A percentile compares a stretch with the other conserved stretches of the same genome.
phyloP scores from a whole-genome alignment of 352 stramenopile species.

The Globisporangium irregulare region DNA sequence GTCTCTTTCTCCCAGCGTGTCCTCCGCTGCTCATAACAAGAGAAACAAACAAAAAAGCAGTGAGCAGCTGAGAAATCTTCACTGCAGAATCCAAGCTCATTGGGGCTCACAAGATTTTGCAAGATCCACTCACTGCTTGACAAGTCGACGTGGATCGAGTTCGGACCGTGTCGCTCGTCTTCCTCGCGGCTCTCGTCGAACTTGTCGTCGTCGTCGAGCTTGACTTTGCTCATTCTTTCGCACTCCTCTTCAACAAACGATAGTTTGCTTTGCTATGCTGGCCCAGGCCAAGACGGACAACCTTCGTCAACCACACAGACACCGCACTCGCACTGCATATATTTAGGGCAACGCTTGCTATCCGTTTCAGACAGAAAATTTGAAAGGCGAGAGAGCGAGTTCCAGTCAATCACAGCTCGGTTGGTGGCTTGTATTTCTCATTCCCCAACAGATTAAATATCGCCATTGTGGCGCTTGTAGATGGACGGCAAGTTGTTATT shows the following conservation, averaged over 20 bases:
- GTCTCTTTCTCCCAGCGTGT: constrained; percentile 25
- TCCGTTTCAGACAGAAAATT: background rate
- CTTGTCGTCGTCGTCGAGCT: constrained; percentile 10
- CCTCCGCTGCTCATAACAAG: constrained; percentile 13
- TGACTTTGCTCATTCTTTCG: background rate
- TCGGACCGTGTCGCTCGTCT: constrained; percentile 21
- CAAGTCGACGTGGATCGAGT: constrained; percentile 31
- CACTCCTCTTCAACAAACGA: background rate
- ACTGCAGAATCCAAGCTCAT: background rate
- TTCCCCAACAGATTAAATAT: background rate
- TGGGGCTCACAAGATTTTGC: background rate
- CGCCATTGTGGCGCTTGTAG: constrained; percentile 4
- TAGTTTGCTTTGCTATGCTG: background rate
- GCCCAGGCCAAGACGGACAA: background rate
- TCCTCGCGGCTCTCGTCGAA: constrained; percentile 9
- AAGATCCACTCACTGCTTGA: constrained; percentile 23
- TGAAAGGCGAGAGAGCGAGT: too few species aligned
- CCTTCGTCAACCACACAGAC: background rate
- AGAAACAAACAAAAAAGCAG: background rate
- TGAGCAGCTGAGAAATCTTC: background rate
- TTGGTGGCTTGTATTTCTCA: too few species aligned
- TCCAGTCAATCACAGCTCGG: too few species aligned
- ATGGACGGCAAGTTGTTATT: constrained; percentile 24
- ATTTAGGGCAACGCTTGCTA: background rate
- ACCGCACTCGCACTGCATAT: background rate